Evolutionary conservation across 2,329 filamentous ascomycete species (phyloP), one percentile per base, ranked within the genome.

Genomic region (Bipolaris oryzae): DNA sequence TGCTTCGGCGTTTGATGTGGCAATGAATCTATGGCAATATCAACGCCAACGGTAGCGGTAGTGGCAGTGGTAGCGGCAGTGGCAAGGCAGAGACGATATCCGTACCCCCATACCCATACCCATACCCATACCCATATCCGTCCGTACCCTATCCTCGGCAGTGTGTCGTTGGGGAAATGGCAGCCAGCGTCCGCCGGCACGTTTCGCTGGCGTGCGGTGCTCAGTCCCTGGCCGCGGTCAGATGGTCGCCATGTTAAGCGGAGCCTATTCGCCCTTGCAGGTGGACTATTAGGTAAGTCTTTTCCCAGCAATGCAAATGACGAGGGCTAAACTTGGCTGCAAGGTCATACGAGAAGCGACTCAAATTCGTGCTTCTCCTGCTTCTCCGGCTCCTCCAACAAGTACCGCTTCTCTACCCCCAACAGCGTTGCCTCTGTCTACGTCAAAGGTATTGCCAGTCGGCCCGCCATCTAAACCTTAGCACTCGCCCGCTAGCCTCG

Each of bases 221-320:
- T 57, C 54, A 60, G 58, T 60, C 57, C 60, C 45, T 63, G 54
- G 61, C 50, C 57, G 51, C 53, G 60, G 62, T 66, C 65, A 67
- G 61, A 63, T 68, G 66, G 61, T 66, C 60, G 63, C 34, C 63
- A 60, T 70, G 64, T 67, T 67, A 69, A 66, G 63, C 61, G 67
- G 65, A 65, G 68, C 58, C 70, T 63, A 74, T 74, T 74, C 68
- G 71, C 68, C 58, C 62, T 58, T 50, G 50, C 49, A 35, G 18
- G 42, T 45, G 56, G 69, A 63, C 70, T 69, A 75, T 75, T 75
- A 75, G 63, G 68, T 75, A 75, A 75, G 55, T 45, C 69, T 68
- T 50, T 62, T 60, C 61, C 61, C 60, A 64, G 44, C 50, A 68
- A 64, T 58, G 62, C 62, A 62, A 66, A 67, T 67, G 67, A 70